These are phyloP conservation scores for Talaromyces sp. DNA, from an alignment of 2,329 filamentous ascomycete genomes.

Conservation along the genomic window DNA sequence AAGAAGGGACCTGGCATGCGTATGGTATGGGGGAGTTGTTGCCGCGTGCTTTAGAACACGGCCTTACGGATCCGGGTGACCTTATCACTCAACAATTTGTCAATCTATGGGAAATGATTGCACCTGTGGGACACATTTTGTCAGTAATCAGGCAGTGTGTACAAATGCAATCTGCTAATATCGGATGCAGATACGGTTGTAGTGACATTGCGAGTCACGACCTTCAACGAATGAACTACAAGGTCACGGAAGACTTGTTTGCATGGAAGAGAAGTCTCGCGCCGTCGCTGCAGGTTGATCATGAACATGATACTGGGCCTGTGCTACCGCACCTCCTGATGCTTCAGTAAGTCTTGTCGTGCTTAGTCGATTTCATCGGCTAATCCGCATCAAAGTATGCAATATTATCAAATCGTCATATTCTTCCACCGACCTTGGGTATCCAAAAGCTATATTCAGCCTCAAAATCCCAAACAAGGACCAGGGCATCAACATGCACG, in stretches of 20 bases:
- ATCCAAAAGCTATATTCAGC: slow-evolving; percentile 42
- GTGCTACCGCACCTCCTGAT: slow-evolving; percentile 41
- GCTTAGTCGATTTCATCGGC: neutral
- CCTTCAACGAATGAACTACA: slow-evolving; percentile 34
- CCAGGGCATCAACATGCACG: slow-evolving; percentile 44
- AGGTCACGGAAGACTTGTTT: slow-evolving; percentile 37
- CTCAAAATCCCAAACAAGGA: slow-evolving; percentile 40
- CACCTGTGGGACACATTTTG: slow-evolving; percentile 42
- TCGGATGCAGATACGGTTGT: slow-evolving; percentile 32
- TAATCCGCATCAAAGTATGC: slow-evolving; percentile 30
- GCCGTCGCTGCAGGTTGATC: slow-evolving; percentile 34
- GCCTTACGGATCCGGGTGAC: slow-evolving; percentile 31
- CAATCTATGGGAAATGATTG: slow-evolving; percentile 44
- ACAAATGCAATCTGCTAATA: neutral
- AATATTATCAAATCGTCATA: slow-evolving; percentile 45
- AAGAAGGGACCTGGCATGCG: slow-evolving; percentile 32
- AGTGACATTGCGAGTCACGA: slow-evolving; percentile 38
- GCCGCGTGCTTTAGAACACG: slow-evolving; percentile 20
- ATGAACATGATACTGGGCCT: slow-evolving; percentile 31
- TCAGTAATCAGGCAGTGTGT: slow-evolving; percentile 21
- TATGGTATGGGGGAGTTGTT: slow-evolving; percentile 27
- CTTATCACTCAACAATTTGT: slow-evolving; percentile 39
- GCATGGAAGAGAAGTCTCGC: slow-evolving; percentile 42
- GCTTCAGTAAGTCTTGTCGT: slow-evolving; percentile 34
- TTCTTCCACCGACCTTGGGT: slow-evolving; percentile 46